Conservation (phyloP, 805 yeast species). For the Candida qinlingensis region DNA sequence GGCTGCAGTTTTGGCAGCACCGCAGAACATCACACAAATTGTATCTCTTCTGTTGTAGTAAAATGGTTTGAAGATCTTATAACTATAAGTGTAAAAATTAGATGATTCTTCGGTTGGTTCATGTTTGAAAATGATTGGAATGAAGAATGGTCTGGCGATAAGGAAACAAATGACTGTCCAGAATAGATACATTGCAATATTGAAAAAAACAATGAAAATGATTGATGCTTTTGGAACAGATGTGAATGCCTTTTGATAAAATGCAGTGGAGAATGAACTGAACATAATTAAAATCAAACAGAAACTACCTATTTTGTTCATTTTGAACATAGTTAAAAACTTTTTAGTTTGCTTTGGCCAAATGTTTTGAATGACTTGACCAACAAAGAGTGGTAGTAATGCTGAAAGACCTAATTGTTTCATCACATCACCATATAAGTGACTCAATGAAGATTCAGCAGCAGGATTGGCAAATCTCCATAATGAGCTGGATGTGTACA, state of each 20-base stretch:
- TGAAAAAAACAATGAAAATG: constrained; percentile 76
- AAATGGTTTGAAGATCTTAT: constrained; percentile 47
- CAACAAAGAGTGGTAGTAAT: constrained; percentile 83
- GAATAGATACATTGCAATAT: constrained; percentile 71
- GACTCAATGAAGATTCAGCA: constrained; percentile 42
- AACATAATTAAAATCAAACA: constrained; percentile 76
- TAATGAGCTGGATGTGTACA: constrained; percentile 48
- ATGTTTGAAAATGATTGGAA: constrained; percentile 37
- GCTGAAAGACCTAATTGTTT: constrained; percentile 81
- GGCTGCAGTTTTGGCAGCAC: constrained; percentile 93
- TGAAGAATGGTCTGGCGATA: constrained; percentile 54
- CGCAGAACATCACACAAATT: constrained; percentile 77
- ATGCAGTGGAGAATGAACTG: constrained; percentile 81
- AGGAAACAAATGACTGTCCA: constrained; percentile 62
- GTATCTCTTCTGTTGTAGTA: constrained; percentile 69
- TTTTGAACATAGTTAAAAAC: constrained; percentile 49
- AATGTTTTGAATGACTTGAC: constrained; percentile 72
- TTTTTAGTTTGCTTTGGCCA: constrained; percentile 62
- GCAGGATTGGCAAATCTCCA: constrained; percentile 86
- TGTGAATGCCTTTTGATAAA: constrained; percentile 74
- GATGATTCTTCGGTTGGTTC: constrained; percentile 46
- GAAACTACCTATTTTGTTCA: constrained; percentile 72
- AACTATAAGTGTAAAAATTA: constrained; percentile 36
- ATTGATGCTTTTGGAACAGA: constrained; percentile 63
- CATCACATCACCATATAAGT: constrained; percentile 72